Evolutionary conservation across 352 stramenopile species (phyloP).

Genomic region (Pythium pyrilobum): DNA sequence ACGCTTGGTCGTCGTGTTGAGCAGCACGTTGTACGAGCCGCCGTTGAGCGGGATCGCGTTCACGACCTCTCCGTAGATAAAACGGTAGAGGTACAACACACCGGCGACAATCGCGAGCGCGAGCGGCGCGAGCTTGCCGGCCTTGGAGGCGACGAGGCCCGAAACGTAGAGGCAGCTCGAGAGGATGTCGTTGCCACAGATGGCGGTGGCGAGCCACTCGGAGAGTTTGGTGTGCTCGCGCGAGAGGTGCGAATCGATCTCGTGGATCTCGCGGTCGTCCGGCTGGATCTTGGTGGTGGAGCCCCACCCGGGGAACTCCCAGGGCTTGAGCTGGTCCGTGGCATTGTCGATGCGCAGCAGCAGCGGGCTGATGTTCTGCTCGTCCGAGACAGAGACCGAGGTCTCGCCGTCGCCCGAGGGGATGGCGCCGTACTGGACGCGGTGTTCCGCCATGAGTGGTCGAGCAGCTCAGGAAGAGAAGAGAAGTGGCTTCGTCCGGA

Average conservation of each 20-base stretch:
- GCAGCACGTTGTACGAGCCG: constrained; percentile 94
- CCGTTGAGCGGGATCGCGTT: constrained; percentile 93
- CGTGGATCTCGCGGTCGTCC: constrained; percentile 54
- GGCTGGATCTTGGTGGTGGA: constrained; percentile 54
- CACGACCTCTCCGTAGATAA: constrained; percentile 94
- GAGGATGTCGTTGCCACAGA: constrained; percentile 95
- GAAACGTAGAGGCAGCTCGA: constrained; percentile 91
- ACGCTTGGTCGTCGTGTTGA: constrained; percentile 94
- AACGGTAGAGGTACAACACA: constrained; percentile 86
- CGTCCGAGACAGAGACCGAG: constrained; percentile 28
- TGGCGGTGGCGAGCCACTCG: constrained; percentile 92
- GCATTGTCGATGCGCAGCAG: constrained; percentile 73
- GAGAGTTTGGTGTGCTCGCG: constrained; percentile 83
- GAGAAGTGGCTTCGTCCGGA: not conserved
- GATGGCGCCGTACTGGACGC: constrained; percentile 56
- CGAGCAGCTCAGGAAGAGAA: not conserved
- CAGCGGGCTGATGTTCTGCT: constrained; percentile 50
- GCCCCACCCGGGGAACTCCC: constrained; percentile 85
- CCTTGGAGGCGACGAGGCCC: constrained; percentile 78
- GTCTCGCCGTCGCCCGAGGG: constrained; percentile 27
- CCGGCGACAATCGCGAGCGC: constrained; percentile 87
- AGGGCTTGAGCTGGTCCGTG: constrained; percentile 66
- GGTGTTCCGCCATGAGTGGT: constrained; percentile 28
- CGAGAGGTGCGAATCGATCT: constrained; percentile 72
- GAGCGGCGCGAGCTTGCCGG: constrained; percentile 88